Conservation (phyloP, 345 rosid species). For the Eucalyptus camaldulensis region DNA sequence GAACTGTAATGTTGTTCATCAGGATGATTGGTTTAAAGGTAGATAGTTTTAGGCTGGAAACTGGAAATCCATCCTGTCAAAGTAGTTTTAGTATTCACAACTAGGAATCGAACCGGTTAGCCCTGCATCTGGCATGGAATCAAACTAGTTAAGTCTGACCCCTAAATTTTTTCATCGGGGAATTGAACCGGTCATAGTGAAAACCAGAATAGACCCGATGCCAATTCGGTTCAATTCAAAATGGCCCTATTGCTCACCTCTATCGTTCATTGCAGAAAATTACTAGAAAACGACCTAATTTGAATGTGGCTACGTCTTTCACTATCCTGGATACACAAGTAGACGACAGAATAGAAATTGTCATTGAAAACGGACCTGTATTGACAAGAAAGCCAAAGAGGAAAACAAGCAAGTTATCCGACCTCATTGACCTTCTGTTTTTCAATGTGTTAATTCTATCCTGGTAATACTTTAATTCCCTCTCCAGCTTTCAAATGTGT, state of each 20-base stretch:
- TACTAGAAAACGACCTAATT: background rate
- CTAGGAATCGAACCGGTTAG: background rate
- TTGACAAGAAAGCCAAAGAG: background rate
- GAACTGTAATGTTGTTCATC: background rate
- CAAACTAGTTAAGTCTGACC: background rate
- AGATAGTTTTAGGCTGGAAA: background rate
- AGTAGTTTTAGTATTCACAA: background rate
- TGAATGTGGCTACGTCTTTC: background rate
- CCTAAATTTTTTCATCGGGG: background rate
- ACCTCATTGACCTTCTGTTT: background rate
- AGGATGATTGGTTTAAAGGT: background rate
- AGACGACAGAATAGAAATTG: background rate
- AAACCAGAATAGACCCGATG: background rate
- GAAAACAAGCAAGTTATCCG: background rate
- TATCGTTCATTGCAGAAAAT: background rate
- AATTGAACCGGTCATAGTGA: background rate
- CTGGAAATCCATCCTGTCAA: background rate
- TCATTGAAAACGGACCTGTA: background rate
- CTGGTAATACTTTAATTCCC: background rate
- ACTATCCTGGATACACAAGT: rapidly evolving
- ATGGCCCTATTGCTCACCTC: background rate
- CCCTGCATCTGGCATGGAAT: background rate
- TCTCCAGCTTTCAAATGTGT: background rate
- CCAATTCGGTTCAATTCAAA: background rate
- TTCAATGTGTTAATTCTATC: background rate